Base-by-base conservation (phyloP, 257 asterid genomes). In the Lycium barbarum region DNA sequence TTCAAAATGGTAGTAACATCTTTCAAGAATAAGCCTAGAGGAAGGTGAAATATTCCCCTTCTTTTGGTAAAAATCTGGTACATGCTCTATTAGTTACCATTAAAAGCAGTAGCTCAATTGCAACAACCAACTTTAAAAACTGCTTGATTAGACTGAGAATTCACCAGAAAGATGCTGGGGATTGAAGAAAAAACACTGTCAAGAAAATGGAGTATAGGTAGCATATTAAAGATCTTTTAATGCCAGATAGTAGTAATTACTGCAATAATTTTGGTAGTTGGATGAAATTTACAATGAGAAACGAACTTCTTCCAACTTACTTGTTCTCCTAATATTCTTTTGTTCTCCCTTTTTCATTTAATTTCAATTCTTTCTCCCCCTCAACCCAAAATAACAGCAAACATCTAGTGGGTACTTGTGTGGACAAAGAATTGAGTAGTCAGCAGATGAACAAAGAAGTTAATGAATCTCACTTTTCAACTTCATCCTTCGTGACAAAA, bases 271-370 rank as follows among this genome's bases (percentile, higher is more conserved):
- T 86, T 84, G 83, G 83, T 83, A 83, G 85, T 80, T 83, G 85
- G 89, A 81, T 86, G 82, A 53, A 88, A 91, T 92, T 87, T 92
- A 87, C 92, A 92, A 43, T 83, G 82, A 36, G 63, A 87, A 81
- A 86, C 83, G 86, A 43, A 89, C 57, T 8, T 78, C 82, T 33
- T 76, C 63, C 65, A 26, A 76, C 63, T 22, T 47, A 0, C 9
- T n/a, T 7, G 2, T 43, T 3, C 47, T 22, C 61, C 82, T 51
- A 51, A 53, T 78, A 14, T 78, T 53, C 65, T 71, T 80, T 58
- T 83, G 79, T 83, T 82, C 90, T 82, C 87, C 36, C 83, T 47
- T 62, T 68, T 51, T 62, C 82, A 54, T 66, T 62, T 10, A 82
- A 70, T 71, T 26, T 40, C 22, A 61, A 71, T 47, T 66, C 49